Evolutionary conservation across 2,329 filamentous ascomycete genomes (phyloP).

Genomic region (Zymoseptoria tritici): DNA sequence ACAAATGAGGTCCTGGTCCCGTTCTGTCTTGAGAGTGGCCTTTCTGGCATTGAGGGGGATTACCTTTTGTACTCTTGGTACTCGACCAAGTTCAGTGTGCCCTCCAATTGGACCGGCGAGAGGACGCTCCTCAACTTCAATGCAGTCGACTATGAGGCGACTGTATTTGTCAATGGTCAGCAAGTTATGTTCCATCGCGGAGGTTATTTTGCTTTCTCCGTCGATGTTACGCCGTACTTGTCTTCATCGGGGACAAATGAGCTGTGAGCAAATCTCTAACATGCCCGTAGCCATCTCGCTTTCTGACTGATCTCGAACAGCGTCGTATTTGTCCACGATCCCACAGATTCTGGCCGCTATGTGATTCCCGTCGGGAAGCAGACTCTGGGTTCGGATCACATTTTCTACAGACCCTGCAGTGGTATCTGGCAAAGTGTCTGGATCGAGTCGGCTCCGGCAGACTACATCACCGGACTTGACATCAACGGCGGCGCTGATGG

Average conservation of each 20-base stretch:
- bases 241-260: conserved; percentile 55
- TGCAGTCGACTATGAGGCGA: conserved; percentile 57
- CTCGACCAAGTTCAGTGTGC: conserved; percentile 45
- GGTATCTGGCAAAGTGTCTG: conserved; percentile 74
- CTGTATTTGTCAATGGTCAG: conserved; percentile 48
- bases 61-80: conserved; percentile 28
- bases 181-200: conserved; percentile 50
- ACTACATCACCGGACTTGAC: conserved; percentile 53
- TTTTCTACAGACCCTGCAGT: conserved; percentile 65
- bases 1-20: conserved; percentile 43
- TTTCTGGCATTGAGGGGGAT: conserved; percentile 38
- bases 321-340: conserved; percentile 59
- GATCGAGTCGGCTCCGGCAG: conserved; percentile 55
- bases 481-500: conserved; percentile 51
- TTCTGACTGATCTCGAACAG: conserved; percentile 42
- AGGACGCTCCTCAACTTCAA: conserved; percentile 50
- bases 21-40: conserved; percentile 48
- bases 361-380: conserved; percentile 54
- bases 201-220: conserved; percentile 50
- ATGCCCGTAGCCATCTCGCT: conserved; percentile 46
- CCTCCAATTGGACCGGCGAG: conserved; percentile 41
- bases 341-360: conserved; percentile 50
- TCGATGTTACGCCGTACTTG: conserved; percentile 55
- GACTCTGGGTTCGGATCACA: conserved; percentile 53
- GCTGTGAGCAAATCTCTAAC: conserved; percentile 51